Conservation (phyloP, 768 basidiomycete species). For the Mycena vulgaris region DNA sequence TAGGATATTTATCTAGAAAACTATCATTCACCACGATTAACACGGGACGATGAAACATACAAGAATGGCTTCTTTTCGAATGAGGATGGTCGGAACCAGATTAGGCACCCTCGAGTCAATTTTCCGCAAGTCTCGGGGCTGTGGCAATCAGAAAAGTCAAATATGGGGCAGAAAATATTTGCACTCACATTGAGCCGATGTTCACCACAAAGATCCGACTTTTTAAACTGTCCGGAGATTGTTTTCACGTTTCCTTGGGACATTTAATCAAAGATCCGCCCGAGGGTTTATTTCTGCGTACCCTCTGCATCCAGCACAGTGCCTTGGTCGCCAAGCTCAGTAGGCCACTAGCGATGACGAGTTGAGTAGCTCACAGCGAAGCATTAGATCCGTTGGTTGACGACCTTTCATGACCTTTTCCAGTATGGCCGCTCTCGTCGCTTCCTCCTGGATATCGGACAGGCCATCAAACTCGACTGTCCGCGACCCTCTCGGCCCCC, state of each 20-base stretch:
- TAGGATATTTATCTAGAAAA: constrained; percentile 85
- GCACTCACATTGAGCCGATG: constrained; percentile 90
- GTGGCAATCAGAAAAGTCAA: constrained; percentile 55
- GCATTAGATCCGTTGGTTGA: constrained; percentile 90
- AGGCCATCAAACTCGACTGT: constrained; percentile 48
- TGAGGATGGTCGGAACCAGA: constrained; percentile 93
- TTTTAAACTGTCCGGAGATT: constrained; percentile 92
- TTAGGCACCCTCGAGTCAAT: constrained; percentile 96
- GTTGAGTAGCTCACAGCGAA: constrained; percentile 79
- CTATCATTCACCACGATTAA: constrained; percentile 21
- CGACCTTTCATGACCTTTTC: constrained; percentile 91
- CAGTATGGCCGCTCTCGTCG: constrained; percentile 78
- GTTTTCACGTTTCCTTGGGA: constrained; percentile 85
- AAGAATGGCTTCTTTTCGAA: constrained; percentile 89
- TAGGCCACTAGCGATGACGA: constrained; percentile 27
- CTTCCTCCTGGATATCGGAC: constrained; percentile 73
- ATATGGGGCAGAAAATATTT: constrained; percentile 33
- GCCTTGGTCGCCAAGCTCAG: constrained; percentile 62
- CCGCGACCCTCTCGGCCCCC: constrained; percentile 52
- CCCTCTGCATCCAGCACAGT: constrained; percentile 91
- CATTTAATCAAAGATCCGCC: constrained; percentile 39
- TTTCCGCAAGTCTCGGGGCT: constrained; percentile 94
- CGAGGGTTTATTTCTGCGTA: constrained; percentile 46
- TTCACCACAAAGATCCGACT: constrained; percentile 88
- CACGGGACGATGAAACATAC: constrained; percentile 59